Evolutionary conservation across 2,329 filamentous ascomycete species (phyloP), one percentile per base, ranked within the genome.

Genomic region (Xylaria sp.): DNA sequence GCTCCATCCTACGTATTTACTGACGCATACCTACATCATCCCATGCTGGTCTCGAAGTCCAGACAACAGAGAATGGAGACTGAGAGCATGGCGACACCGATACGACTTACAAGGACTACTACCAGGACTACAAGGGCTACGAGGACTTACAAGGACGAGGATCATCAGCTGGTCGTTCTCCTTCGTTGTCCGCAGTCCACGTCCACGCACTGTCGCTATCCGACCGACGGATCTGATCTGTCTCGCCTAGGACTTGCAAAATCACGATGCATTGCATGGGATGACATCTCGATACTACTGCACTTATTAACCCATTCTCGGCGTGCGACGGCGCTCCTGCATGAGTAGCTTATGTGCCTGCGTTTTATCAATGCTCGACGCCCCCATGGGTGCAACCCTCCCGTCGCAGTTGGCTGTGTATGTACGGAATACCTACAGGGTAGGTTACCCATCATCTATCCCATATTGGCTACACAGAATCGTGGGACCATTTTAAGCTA

Each of bases 221-320:
- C 49, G 49, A 51, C 11, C 49, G 23, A 35, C 49, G 49, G 49
- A 51, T 51, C 49, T 35, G 49, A 51, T 51, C 49, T 34, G 4
- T 46, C 48, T 34, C 10, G 30, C 18, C 23, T 34, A 42, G 11
- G 37, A 13, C 49, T 34, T 35, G 23, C 10, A 11, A 35, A 51
- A 35, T 35, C 49, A 51, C 49, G 49, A 51, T 51, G 49, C 49
- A n/a, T 51, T 51, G 49, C 49, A 51, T 51, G 47, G 16, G 47
- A 49, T 49, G 18, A 19, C 46, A 48, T 48, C n/a, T 19, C 46
- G 7, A 19, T 48, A 19, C 18, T 48, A 49, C 46, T 18, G 13
- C 13, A 42, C 37, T 13, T 42, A 10, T 10, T 13, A 42, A 42
- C 13, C 9, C 9, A 8, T n/a, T 19, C 46, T 48, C 46, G 46